Percentiles rank a stretch among this genome's conserved stretches.
Evolutionary conservation across 306 rosid genomes (phyloP).

Genomic region (Quercus parvula): DNA sequence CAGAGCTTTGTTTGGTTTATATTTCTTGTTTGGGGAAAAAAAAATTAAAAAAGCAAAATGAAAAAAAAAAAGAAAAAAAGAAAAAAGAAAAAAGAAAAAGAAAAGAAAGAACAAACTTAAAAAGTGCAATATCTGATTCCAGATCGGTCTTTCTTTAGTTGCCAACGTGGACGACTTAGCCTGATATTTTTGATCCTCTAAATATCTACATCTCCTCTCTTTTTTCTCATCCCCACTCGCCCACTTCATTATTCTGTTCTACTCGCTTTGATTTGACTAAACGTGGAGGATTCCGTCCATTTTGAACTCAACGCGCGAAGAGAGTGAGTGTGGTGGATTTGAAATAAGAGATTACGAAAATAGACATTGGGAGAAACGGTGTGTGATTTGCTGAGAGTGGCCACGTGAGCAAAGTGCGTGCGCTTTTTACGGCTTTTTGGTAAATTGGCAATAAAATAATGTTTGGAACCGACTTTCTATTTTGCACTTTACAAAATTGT

Average conservation of each 20-base stretch:
- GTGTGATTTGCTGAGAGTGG: conserved; percentile 10
- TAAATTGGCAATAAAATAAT: neutral
- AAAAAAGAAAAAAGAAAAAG: fast-evolving
- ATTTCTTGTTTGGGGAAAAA: neutral
- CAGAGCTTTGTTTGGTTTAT: neutral
- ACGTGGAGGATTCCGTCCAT: neutral
- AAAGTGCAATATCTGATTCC: conserved; percentile 50
- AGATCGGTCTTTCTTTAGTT: conserved; percentile 8
- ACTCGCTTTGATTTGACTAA: neutral
- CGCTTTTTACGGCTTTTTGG: conserved; percentile 11
- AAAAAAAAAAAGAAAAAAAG: no score
- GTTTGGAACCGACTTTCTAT: neutral
- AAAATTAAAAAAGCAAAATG: neutral
- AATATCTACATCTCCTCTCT: conserved; percentile 22
- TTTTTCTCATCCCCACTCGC: neutral
- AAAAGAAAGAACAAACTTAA: neutral
- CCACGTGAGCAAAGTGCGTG: conserved; percentile 19
- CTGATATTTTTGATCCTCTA: conserved; percentile 38
- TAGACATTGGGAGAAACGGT: neutral
- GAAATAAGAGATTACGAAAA: neutral
- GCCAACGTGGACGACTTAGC: conserved; percentile 51
- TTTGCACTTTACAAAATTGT: no score
- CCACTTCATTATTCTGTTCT: neutral
- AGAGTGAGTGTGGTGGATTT: neutral
- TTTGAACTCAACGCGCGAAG: no score